A percentile compares a stretch with the other conserved stretches of the same genome.
Evolutionary conservation across 371 early-diverging fungal species (phyloP).

Genomic region (Synchytrium microbalum): DNA sequence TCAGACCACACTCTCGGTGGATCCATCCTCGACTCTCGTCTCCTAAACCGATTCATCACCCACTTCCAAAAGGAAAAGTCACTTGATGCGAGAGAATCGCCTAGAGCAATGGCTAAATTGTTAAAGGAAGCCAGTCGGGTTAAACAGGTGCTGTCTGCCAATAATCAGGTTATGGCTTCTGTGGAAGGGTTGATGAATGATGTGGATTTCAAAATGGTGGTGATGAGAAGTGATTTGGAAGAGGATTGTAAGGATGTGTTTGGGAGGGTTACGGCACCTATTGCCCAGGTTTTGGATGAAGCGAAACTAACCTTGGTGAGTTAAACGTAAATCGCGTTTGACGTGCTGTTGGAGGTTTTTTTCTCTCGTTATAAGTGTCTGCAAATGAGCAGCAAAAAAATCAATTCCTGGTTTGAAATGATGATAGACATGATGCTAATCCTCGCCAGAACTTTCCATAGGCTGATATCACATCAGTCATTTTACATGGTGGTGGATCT

Average conservation of each 20-base stretch:
- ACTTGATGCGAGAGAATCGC: conserved; percentile 39
- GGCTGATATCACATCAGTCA: conserved; percentile 68
- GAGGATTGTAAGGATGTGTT: conserved; percentile 54
- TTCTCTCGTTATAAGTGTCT: no score
- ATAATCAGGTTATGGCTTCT: conserved; percentile 75
- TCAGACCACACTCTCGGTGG: conserved; percentile 86
- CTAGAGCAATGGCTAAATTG: conserved; percentile 79
- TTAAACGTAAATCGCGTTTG: conserved; percentile 1
- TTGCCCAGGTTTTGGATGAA: conserved; percentile 57
- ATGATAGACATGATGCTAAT: no score
- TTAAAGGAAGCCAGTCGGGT: conserved; percentile 88
- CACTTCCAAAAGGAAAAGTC: conserved; percentile 24
- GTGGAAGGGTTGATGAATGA: conserved; percentile 84
- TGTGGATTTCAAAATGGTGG: conserved; percentile 66
- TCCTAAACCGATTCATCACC: conserved; percentile 68
- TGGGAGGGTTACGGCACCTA: conserved; percentile 62
- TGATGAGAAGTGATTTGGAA: conserved; percentile 77
- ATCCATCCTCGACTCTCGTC: conserved; percentile 67
- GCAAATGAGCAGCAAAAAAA: no score
- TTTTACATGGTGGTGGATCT: conserved; percentile 91
- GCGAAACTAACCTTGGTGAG: conserved; percentile 61
- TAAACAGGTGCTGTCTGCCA: conserved; percentile 92
- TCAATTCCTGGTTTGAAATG: no score
- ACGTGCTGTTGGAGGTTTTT: not conserved
- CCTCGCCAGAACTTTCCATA: conserved; percentile 2